phyloP scores from a whole-genome alignment of 768 basidiomycete genomes.

The Kwoniella bestiolae region DNA sequence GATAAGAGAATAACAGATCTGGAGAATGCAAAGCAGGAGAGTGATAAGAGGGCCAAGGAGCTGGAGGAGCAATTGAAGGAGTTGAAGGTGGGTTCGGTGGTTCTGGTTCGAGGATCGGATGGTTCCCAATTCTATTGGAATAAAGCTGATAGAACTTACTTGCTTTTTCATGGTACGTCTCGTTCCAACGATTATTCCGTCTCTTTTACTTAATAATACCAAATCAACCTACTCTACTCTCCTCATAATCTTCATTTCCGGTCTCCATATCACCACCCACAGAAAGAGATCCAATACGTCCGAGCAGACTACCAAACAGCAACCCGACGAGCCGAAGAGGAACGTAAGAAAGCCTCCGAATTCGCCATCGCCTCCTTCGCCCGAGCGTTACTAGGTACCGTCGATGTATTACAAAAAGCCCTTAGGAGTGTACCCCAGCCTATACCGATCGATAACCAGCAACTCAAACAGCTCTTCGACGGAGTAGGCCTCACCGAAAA shows the following conservation, averaged over 20 bases:
- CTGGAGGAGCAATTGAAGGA: conserved; percentile 59
- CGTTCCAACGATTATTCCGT: too few relatives aligned
- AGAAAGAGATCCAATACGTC: conserved; percentile 87
- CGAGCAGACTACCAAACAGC: conserved; percentile 96
- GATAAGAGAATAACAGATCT: conserved; percentile 27
- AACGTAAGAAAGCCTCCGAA: conserved; percentile 89
- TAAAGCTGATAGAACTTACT: too few relatives aligned
- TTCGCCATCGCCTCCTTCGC: conserved; percentile 94
- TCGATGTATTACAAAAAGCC: conserved; percentile 69
- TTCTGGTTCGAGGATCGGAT: too few relatives aligned
- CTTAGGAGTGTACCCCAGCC: conserved; percentile 54
- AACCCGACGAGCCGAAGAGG: conserved; percentile 85
- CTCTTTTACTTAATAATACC: too few relatives aligned
- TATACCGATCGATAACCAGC: conserved; percentile 49
- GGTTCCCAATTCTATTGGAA: too few relatives aligned
- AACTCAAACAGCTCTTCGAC: conserved; percentile 66
- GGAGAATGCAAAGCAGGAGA: conserved; percentile 34
- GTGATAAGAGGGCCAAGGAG: conserved; percentile 44
- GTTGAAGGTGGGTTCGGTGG: conserved; percentile 80
- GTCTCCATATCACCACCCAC: conserved; percentile 9
- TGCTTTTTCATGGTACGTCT: too few relatives aligned
- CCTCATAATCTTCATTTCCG: too few relatives aligned
- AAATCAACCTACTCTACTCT: too few relatives aligned
- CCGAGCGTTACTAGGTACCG: conserved; percentile 57
- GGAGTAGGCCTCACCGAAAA: conserved; percentile 94